Evolutionary conservation across 345 rosid species (phyloP).

Genomic region (Pugionium cornutum): DNA sequence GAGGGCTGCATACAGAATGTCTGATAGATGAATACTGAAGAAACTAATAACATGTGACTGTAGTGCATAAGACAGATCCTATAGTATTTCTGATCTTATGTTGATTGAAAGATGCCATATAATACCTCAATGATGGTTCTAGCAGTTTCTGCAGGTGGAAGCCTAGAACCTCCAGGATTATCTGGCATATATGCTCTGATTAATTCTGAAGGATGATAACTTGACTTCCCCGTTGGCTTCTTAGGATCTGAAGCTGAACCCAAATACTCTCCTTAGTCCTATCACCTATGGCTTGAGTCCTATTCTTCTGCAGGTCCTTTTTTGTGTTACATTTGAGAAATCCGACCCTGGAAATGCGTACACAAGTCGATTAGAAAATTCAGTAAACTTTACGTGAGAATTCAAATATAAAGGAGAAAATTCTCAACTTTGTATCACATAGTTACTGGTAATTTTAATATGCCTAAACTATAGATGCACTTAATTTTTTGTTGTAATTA

Average conservation of each 20-base stretch:
- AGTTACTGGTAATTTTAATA: not conserved
- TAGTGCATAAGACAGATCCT: not conserved
- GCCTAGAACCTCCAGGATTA: constrained; percentile 52
- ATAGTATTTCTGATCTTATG: not conserved
- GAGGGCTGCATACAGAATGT: not conserved
- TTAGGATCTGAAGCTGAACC: constrained; percentile 63
- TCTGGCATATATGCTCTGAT: constrained; percentile 49
- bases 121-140: constrained; percentile 90
- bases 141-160: constrained; percentile 65
- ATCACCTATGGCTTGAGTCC: constrained; percentile 63
- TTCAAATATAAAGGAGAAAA: not conserved
- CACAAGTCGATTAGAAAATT: constrained; percentile 8
- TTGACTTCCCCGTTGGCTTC: constrained; percentile 48
- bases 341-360: constrained; percentile 43
- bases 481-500: too few species aligned
- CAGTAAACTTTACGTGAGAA: not conserved
- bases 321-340: constrained; percentile 45
- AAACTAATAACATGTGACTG: not conserved
- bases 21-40: not conserved
- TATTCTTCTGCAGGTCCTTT: constrained; percentile 49
- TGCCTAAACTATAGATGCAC: too few species aligned
- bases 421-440: not conserved
- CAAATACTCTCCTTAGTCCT: constrained; percentile 37
- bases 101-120: constrained; percentile 37
- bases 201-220: constrained; percentile 86